phyloP scores from a whole-genome alignment of 306 rosid genomes.

The Prunus mira region DNA sequence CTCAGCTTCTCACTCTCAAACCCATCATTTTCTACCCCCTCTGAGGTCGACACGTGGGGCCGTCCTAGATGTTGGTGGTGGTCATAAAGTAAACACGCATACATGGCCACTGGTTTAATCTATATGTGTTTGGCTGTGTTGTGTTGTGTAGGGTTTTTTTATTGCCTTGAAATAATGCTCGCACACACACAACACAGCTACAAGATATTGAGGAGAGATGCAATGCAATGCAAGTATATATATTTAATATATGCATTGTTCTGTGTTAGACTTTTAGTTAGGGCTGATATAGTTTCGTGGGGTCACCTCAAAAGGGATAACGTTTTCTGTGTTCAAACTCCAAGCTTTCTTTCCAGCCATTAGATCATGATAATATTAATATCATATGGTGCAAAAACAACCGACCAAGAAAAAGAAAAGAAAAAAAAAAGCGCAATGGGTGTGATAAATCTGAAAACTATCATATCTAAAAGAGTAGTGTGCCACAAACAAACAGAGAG shows the following conservation, averaged over 20 bases:
- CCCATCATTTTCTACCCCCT: conserved; percentile 49
- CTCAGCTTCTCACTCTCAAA: conserved; percentile 20
- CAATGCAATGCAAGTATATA: neutral
- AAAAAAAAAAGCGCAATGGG: no score
- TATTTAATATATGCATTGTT: no score
- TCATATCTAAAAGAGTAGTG: no score
- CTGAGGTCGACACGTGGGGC: conserved; percentile 42
- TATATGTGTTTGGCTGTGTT: no score
- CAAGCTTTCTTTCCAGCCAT: neutral
- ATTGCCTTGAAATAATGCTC: neutral
- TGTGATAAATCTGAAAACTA: no score
- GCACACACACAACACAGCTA: neutral
- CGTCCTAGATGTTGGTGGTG: conserved; percentile 18
- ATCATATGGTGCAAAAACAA: no score
- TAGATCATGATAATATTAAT: neutral
- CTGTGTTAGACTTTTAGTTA: neutral
- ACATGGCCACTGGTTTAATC: neutral
- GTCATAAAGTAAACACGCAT: neutral
- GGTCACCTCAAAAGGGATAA: neutral
- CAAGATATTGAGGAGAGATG: neutral
- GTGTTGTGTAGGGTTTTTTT: no score
- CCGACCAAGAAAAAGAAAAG: no score
- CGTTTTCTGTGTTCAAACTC: neutral
- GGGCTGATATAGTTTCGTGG: neutral
- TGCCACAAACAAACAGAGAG: no score